Percentiles rank a stretch among this genome's conserved stretches.
Evolutionary conservation across 2,329 filamentous ascomycete genomes (phyloP).

Genomic region (Aureobasidium sp.): DNA sequence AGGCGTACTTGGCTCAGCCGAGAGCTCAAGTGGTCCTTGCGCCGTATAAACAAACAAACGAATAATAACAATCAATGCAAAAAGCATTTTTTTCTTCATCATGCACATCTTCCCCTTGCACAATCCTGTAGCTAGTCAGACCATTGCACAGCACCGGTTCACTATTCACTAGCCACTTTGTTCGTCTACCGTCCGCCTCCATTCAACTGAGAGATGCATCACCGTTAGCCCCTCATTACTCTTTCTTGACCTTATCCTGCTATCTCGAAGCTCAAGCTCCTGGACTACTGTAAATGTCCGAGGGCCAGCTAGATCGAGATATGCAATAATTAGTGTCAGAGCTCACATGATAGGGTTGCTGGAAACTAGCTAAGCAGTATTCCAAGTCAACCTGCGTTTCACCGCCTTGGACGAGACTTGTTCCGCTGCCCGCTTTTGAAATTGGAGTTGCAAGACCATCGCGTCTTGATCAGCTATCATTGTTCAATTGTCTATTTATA

Average conservation of each 20-base stretch:
- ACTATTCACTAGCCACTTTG: constrained; percentile 8
- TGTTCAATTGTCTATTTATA: constrained; percentile 3
- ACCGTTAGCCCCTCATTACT: constrained; percentile 11
- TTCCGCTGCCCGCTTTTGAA: not conserved
- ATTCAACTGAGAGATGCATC: not conserved
- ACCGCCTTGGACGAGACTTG: constrained; percentile 11
- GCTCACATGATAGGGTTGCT: constrained; percentile 1
- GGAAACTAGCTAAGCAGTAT: constrained; percentile 7
- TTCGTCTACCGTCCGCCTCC: constrained; percentile 1
- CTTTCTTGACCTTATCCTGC: not conserved
- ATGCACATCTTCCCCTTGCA: constrained; percentile 6
- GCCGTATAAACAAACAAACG: not conserved
- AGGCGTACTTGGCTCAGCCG: not conserved
- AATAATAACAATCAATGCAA: not conserved
- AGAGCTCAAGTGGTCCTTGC: not conserved
- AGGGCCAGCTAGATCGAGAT: not conserved
- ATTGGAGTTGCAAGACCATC: constrained; percentile 9
- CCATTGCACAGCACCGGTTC: not conserved
- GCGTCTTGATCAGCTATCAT: not conserved
- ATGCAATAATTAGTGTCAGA: not conserved
- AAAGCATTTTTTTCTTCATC: not conserved
- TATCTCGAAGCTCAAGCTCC: not conserved
- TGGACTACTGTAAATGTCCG: not conserved
- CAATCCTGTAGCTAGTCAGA: not conserved
- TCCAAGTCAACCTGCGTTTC: constrained; percentile 2